A percentile compares a stretch with the other conserved stretches of the same genome.
phyloP scores from a whole-genome alignment of 2,329 filamentous ascomycete species.

The Diaporthe australafricana region DNA sequence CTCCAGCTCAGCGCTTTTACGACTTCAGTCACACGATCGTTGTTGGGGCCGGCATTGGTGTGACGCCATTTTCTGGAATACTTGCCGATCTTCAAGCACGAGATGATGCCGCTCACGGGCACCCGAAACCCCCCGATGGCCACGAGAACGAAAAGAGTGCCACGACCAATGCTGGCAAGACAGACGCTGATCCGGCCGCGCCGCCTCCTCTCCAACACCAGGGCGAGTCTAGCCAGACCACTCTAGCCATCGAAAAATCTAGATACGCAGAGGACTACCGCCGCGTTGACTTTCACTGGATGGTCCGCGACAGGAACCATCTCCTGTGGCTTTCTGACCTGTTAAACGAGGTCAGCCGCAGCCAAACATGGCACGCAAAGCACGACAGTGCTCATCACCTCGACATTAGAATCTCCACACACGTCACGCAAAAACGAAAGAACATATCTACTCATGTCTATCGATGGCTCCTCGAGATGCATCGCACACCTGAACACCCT shows the following conservation, averaged over 20 bases:
- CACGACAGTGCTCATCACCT: constrained; percentile 53
- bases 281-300: constrained; percentile 71
- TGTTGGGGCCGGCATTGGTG: constrained; percentile 67
- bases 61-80: constrained; percentile 69
- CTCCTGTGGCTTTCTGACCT: constrained; percentile 69
- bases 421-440: constrained; percentile 67
- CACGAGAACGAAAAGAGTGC: neutral
- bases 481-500: constrained; percentile 62
- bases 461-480: constrained; percentile 66
- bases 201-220: neutral
- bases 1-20: constrained; percentile 68
- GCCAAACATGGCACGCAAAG: constrained; percentile 51
- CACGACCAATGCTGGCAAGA: neutral
- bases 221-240: constrained; percentile 2
- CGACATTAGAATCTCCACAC: constrained; percentile 66
- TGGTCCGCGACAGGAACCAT: constrained; percentile 67
- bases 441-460: constrained; percentile 66
- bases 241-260: neutral
- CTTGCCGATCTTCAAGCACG: constrained; percentile 46
- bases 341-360: constrained; percentile 59
- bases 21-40: constrained; percentile 68
- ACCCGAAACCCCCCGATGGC: neutral
- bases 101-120: constrained; percentile 1
- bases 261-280: constrained; percentile 54
- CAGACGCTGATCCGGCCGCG: neutral